A percentile compares a stretch with the other conserved stretches of the same genome.
These are phyloP conservation scores for Scytalidium sp. DNA, from an alignment of 2,329 filamentous ascomycete species.

Conservation along the genomic window DNA sequence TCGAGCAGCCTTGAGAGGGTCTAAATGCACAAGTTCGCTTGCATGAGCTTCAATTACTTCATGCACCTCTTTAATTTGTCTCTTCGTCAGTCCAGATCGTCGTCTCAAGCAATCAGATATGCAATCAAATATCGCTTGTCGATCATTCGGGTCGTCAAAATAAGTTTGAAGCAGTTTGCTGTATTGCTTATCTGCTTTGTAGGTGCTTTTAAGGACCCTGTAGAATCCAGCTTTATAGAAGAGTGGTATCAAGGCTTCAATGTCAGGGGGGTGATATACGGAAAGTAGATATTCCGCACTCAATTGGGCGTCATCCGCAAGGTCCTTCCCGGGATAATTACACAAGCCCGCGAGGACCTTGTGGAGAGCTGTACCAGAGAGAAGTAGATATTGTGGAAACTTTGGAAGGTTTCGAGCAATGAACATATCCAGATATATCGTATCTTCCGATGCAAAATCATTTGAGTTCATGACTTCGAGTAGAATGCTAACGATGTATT, in stretches of 20 bases:
- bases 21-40: slow-evolving; percentile 52
- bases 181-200: slow-evolving; percentile 76
- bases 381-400: slow-evolving; percentile 90
- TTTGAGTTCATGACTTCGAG: slow-evolving; percentile 82
- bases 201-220: slow-evolving; percentile 86
- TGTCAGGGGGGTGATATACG: slow-evolving; percentile 84
- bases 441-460: slow-evolving; percentile 76
- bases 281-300: slow-evolving; percentile 95
- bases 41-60: slow-evolving; percentile 56
- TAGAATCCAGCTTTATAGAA: slow-evolving; percentile 83
- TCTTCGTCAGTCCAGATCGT: slow-evolving; percentile 59
- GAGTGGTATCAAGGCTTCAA: slow-evolving; percentile 70
- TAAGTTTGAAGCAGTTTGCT: slow-evolving; percentile 75
- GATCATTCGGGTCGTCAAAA: slow-evolving; percentile 80
- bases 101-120: slow-evolving; percentile 71
- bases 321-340: slow-evolving; percentile 73
- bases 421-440: slow-evolving; percentile 97
- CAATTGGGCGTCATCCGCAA: slow-evolving; percentile 93
- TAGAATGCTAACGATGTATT: slow-evolving; percentile 88
- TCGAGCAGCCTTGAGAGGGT: slow-evolving; percentile 53
- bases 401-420: slow-evolving; percentile 94
- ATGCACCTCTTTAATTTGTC: slow-evolving; percentile 71
- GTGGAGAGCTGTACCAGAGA: slow-evolving; percentile 82
- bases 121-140: slow-evolving; percentile 72
- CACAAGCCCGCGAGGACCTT: slow-evolving; percentile 80